Evolutionary conservation across 768 basidiomycete genomes (phyloP).

Genomic region (Hebeloma cylindrosporum): DNA sequence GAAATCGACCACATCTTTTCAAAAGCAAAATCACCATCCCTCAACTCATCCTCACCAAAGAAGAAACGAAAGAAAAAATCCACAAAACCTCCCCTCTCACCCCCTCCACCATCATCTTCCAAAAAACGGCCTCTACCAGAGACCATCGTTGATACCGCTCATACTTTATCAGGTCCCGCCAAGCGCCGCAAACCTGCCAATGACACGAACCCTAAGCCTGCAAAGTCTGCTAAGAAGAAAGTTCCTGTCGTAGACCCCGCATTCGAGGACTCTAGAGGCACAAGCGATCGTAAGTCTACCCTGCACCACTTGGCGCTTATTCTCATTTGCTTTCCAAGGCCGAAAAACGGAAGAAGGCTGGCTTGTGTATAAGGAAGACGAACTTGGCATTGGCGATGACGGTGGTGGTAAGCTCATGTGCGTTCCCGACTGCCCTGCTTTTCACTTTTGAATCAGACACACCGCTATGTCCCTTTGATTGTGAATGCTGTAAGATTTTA

Average conservation of each 20-base stretch:
- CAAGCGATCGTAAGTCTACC: conserved; percentile 54
- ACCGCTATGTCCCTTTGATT: conserved; percentile 84
- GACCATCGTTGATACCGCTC: conserved; percentile 68
- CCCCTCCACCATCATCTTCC: conserved; percentile 29
- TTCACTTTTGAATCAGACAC: conserved; percentile 56
- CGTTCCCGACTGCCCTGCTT: conserved; percentile 14
- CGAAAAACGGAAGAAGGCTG: conserved; percentile 81
- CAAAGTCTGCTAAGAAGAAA: conserved; percentile 8
- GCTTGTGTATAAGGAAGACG: conserved; percentile 78
- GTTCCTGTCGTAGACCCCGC: conserved; percentile 11
- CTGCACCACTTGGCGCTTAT: conserved; percentile 1
- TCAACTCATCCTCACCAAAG: conserved; percentile 86
- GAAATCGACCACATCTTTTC: conserved; percentile 90
- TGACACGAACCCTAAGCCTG: conserved; percentile 7
- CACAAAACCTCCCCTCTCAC: no score
- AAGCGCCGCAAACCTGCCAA: conserved; percentile 39
- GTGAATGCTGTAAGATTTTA: conserved; percentile 71
- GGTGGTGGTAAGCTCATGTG: conserved; percentile 63
- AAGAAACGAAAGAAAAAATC: conserved; percentile 33
- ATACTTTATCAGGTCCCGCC: conserved; percentile 21
- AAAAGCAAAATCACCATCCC: conserved; percentile 26
- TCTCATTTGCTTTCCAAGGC: conserved; percentile 43
- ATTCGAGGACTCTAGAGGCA: conserved; percentile 78
- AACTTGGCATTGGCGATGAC: conserved; percentile 65
- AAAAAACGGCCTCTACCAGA: conserved; percentile 50